Conservation (phyloP, 306 rosid species). For the Fragaria vesca region DNA sequence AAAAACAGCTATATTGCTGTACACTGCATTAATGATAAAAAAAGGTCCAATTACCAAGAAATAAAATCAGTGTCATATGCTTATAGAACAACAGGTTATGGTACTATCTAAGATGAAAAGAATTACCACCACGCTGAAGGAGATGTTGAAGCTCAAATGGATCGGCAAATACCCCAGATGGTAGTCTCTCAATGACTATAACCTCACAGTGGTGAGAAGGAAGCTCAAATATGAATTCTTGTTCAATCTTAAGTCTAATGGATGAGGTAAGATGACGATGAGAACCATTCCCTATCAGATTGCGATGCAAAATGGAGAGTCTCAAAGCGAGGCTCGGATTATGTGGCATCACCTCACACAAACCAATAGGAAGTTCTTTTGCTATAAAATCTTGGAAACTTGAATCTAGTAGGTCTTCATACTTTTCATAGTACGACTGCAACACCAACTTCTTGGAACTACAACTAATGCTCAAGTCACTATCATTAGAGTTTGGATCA, state of each 20-base stretch:
- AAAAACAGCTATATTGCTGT: slow-evolving; percentile 58
- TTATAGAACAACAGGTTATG: background rate
- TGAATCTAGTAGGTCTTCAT: slow-evolving; percentile 42
- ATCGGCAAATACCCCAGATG: slow-evolving; percentile 77
- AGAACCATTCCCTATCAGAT: slow-evolving; percentile 74
- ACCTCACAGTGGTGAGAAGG: slow-evolving; percentile 44
- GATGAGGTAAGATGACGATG: slow-evolving; percentile 60
- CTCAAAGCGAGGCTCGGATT: slow-evolving; percentile 29
- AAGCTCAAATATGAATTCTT: slow-evolving; percentile 33
- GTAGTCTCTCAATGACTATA: slow-evolving; percentile 66
- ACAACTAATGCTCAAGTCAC: slow-evolving; percentile 20
- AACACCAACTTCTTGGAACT: slow-evolving; percentile 40
- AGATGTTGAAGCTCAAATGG: slow-evolving; percentile 86
- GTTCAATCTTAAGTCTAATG: slow-evolving; percentile 37
- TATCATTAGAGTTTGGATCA: slow-evolving; percentile 26
- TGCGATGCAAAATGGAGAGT: slow-evolving; percentile 42
- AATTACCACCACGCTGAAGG: slow-evolving; percentile 68
- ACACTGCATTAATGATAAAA: slow-evolving; percentile 38
- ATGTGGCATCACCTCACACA: slow-evolving; percentile 42
- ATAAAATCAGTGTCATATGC: slow-evolving; percentile 13
- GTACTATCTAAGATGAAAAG: slow-evolving; percentile 3
- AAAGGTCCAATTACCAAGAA: slow-evolving; percentile 9
- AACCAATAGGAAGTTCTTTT: slow-evolving; percentile 42
- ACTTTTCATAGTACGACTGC: slow-evolving; percentile 51
- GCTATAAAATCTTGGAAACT: slow-evolving; percentile 53